Evolutionary conservation across 1,139 yeast genomes (phyloP), one percentile per base, ranked within the genome.

Genomic region (Keqinozyma sinolaborantium): DNA sequence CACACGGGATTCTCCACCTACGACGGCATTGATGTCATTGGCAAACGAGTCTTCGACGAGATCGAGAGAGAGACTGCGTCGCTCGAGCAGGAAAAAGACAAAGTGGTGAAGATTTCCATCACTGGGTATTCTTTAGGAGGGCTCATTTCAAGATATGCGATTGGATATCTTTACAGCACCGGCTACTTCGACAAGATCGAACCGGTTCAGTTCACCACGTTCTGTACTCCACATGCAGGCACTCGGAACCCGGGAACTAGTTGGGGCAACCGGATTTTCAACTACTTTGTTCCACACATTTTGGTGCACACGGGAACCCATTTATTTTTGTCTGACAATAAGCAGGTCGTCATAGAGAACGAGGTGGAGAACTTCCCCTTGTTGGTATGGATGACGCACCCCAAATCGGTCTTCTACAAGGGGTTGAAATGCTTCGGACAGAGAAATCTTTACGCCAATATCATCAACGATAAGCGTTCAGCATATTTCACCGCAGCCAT

Each of bases 81-180:
- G 3, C 45, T 79, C 24, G 47, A 51, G 16, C 33, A 15, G 2
- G 49, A 41, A 11, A 37, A 41, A 18, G 50, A 49, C 20, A 42
- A 40, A 11, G 77, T 80, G 8, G 60, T 65, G 10, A 77, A 77
- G 45, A 61, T 86, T 36, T 82, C 95, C 1, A 63, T 86, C 10
- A 67, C 82, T 11, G 95, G 95, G 2, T 87, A 85, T 53, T 84
- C 95, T 0, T 59, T 87, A 30, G 96, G 95, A 7, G 95, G 95
- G 0, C 60, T 87, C 32, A 79, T 85, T 32, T 68, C 85, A 2
- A 63, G 95, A 21, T 86, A 82, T 52, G 86, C 92, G 5, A 58
- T 84, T 28, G 96, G 96, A 0, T 58, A 83, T 13, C 60, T 87
- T 30, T 63, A 73, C 42, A 64, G 68, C 33, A 69, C 70, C 30